phyloP scores from a whole-genome alignment of 2,329 filamentous ascomycete genomes.

The Colletotrichum sojae region DNA sequence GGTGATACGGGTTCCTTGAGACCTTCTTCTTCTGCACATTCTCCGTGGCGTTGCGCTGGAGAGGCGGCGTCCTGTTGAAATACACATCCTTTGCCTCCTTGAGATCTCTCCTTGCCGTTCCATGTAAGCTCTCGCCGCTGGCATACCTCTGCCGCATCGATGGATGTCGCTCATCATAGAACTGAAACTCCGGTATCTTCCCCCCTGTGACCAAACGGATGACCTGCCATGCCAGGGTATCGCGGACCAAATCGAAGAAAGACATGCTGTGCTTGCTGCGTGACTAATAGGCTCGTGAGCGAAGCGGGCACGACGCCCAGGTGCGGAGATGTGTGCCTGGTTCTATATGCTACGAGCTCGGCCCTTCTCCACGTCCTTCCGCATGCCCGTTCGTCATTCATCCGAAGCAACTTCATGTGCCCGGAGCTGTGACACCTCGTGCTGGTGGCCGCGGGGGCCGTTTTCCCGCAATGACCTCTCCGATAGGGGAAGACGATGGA shows the following conservation, averaged over 20 bases:
- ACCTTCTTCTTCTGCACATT: not conserved
- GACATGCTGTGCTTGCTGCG: slow-evolving; percentile 10
- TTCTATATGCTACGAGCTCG: slow-evolving; percentile 15
- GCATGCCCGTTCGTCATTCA: slow-evolving; percentile 23
- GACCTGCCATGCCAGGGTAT: slow-evolving; percentile 31
- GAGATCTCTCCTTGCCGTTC: not conserved
- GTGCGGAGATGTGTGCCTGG: not conserved
- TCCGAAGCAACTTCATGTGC: slow-evolving; percentile 3
- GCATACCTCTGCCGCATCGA: slow-evolving; percentile 28
- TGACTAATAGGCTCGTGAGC: too few relatives aligned
- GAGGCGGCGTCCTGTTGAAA: not conserved
- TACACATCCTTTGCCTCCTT: slow-evolving; percentile 3
- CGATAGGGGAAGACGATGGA: not conserved
- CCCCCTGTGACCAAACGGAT: slow-evolving; percentile 24
- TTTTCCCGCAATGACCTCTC: slow-evolving; percentile 4
- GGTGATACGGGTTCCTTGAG: slow-evolving; percentile 10
- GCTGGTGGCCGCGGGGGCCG: slow-evolving; percentile 9
- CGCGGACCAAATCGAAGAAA: slow-evolving; percentile 33
- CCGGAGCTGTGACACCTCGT: not conserved
- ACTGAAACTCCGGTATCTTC: slow-evolving; percentile 27
- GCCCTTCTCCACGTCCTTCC: slow-evolving; percentile 10
- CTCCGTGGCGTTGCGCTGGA: slow-evolving; percentile 13
- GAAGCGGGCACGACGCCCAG: not conserved
- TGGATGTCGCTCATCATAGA: slow-evolving; percentile 32
- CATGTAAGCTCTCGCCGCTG: not conserved